phyloP scores from a whole-genome alignment of 768 basidiomycete species.

The Amanita muscaria region DNA sequence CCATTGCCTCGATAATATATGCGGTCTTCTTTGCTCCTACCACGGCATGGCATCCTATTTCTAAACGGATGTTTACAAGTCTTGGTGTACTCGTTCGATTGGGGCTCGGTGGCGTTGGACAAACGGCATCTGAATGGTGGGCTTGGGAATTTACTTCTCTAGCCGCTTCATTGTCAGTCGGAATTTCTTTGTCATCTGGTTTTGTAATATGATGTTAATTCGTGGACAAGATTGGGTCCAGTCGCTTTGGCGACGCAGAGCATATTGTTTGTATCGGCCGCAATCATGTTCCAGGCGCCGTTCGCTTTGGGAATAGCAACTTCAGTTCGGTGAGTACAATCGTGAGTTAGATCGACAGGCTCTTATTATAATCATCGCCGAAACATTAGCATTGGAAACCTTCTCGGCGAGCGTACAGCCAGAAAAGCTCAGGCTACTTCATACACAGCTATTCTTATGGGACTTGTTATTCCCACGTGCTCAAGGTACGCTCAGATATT shows the following conservation, averaged over 20 bases:
- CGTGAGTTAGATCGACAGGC: background rate
- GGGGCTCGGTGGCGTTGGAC: too few relatives aligned
- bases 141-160: conserved; percentile 60
- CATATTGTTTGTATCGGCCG: conserved; percentile 68
- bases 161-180: conserved; percentile 38
- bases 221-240: conserved; percentile 59
- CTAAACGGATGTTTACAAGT: conserved; percentile 52
- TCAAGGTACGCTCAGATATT: too few relatives aligned
- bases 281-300: conserved; percentile 75
- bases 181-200: background rate
- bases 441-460: conserved; percentile 55
- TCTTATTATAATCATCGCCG: conserved; percentile 1
- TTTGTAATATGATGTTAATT: too few relatives aligned
- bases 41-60: too few relatives aligned
- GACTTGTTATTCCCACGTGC: conserved; percentile 52
- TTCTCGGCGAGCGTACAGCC: conserved; percentile 74
- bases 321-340: conserved; percentile 60
- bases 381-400: conserved; percentile 88
- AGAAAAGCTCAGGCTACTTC: conserved; percentile 65
- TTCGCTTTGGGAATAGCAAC: conserved; percentile 76
- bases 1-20: too few relatives aligned
- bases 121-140: too few relatives aligned
- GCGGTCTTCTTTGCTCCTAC: too few relatives aligned
- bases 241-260: conserved; percentile 82
- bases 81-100: conserved; percentile 83